These are phyloP conservation scores for Tilletiaria anomala DNA, from an alignment of 1,284 basidiomycete genomes.

Conservation along the genomic window DNA sequence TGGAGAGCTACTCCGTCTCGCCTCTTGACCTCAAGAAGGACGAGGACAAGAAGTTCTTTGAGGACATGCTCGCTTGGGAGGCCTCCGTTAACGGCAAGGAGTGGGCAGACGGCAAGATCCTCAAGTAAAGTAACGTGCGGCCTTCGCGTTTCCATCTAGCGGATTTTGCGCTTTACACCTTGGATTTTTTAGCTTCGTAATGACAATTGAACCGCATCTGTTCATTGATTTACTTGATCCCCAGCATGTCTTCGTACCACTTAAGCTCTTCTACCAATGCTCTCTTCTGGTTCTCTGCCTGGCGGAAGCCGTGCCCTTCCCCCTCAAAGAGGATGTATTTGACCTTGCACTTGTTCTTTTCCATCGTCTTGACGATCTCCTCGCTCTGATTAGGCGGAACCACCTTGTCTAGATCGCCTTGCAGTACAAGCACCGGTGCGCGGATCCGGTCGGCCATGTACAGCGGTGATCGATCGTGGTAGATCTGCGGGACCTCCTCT, in stretches of 20 bases:
- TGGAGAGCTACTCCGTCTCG: conserved; percentile 72
- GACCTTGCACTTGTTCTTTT: conserved; percentile 6
- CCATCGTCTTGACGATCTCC: conserved; percentile 17
- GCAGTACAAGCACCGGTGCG: conserved; percentile 47
- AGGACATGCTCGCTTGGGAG: conserved; percentile 39
- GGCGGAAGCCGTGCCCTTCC: conserved; percentile 22
- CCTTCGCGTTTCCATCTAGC: no score
- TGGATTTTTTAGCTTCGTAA: no score
- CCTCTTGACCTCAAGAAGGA: conserved; percentile 41
- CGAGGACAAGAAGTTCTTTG: conserved; percentile 39
- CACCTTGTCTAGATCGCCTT: conserved; percentile 49
- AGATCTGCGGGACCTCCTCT: conserved; percentile 45
- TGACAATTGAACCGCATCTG: no score
- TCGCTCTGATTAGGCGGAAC: conserved; percentile 51
- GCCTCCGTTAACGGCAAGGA: conserved; percentile 23
- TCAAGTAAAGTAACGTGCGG: conserved; percentile 36
- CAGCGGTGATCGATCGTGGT: conserved; percentile 47
- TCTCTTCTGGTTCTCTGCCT: conserved; percentile 3
- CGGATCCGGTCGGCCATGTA: conserved; percentile 46
- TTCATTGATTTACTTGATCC: neutral
- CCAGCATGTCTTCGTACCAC: conserved; percentile 5
- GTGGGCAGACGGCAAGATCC: conserved; percentile 33
- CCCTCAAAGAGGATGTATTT: conserved; percentile 20
- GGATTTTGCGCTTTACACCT: no score
- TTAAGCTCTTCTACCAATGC: conserved; percentile 8